A percentile compares a stretch with the other conserved stretches of the same genome.
Evolutionary conservation across 2,329 filamentous ascomycete species (phyloP).

Genomic region (Cercospora zeina): DNA sequence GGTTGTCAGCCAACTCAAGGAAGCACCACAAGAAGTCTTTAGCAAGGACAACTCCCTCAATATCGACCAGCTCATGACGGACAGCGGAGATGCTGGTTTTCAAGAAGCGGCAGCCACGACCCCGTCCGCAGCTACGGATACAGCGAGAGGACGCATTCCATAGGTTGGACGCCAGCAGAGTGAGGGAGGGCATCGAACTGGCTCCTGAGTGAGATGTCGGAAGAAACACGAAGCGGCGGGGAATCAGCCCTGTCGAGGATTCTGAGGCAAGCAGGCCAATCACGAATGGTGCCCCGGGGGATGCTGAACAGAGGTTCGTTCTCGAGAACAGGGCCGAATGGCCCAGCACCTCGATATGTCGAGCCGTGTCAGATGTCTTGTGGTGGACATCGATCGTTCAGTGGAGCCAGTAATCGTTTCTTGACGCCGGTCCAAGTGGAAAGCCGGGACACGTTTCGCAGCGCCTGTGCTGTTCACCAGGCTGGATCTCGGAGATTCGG

Average conservation of each 20-base stretch:
- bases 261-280: too few relatives aligned
- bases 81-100: neutral
- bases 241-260: too few relatives aligned
- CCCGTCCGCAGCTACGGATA: neutral
- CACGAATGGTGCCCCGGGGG: too few relatives aligned
- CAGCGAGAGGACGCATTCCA: neutral
- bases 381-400: neutral
- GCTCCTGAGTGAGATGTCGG: neutral
- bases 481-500: neutral
- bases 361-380: too few relatives aligned
- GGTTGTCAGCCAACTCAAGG: constrained; percentile 24
- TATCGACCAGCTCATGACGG: constrained; percentile 6
- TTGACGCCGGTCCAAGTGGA: neutral
- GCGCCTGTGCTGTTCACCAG: neutral
- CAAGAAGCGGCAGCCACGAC: neutral
- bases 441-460: neutral
- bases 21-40: constrained; percentile 12
- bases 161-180: neutral
- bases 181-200: neutral
- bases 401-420: neutral
- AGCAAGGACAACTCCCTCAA: constrained; percentile 3
- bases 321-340: too few relatives aligned
- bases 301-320: too few relatives aligned
- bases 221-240: neutral
- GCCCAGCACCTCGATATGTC: too few relatives aligned